Conservation (phyloP, 1,284 basidiomycete genomes). For the Stygiomarasmius scandens region DNA sequence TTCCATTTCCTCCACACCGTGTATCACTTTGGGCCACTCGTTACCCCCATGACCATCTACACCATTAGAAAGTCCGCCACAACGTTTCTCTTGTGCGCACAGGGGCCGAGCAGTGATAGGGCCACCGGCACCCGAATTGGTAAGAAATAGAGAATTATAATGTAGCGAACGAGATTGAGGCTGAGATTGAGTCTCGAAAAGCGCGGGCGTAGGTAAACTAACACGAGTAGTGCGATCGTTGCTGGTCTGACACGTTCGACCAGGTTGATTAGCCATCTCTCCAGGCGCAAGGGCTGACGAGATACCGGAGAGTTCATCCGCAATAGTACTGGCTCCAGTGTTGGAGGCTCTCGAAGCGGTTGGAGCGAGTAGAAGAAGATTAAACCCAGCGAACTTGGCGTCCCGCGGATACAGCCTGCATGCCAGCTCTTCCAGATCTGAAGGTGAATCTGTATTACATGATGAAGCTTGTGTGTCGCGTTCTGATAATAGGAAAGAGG, state of each 20-base stretch:
- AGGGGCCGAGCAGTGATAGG: constrained; percentile 56
- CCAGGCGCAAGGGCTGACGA: no score
- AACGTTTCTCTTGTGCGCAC: constrained; percentile 45
- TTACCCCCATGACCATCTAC: constrained; percentile 58
- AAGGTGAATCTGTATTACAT: constrained; percentile 24
- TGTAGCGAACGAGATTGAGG: constrained; percentile 27
- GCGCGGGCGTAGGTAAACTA: not conserved
- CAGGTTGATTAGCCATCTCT: no score
- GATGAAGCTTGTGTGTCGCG: not conserved
- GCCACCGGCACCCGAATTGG: constrained; percentile 71
- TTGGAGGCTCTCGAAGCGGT: no score
- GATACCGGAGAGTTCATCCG: not conserved
- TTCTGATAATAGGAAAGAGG: constrained; percentile 64
- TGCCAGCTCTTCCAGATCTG: constrained; percentile 49
- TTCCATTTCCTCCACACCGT: constrained; percentile 52
- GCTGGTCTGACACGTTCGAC: no score
- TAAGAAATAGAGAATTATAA: constrained; percentile 58
- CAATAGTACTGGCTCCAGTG: constrained; percentile 15
- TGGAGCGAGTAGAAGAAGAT: constrained; percentile 63
- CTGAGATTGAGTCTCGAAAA: not conserved
- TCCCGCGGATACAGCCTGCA: constrained; percentile 46
- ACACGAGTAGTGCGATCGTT: no score
- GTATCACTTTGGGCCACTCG: constrained; percentile 72
- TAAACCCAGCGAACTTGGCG: constrained; percentile 73
- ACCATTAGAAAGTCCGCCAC: constrained; percentile 73